phyloP scores from a whole-genome alignment of 2,329 filamentous ascomycete species.

The Blastomyces gilchristii region DNA sequence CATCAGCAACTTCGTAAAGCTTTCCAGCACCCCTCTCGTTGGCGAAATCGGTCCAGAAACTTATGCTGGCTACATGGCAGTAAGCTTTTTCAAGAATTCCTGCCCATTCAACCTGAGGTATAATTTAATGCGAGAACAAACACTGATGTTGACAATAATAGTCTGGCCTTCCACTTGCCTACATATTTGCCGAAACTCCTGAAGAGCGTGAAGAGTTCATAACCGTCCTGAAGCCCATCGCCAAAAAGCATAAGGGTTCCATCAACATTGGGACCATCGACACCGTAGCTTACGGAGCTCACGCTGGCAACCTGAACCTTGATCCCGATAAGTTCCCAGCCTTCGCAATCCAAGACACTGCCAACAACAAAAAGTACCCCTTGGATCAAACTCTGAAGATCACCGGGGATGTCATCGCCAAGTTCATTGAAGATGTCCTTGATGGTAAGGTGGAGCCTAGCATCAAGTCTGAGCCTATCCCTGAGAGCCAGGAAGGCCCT shows the following conservation, averaged over 20 bases:
- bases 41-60: constrained; percentile 96
- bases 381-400: constrained; percentile 77
- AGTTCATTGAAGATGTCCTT: constrained; percentile 77
- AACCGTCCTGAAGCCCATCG: constrained; percentile 70
- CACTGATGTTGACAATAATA: constrained; percentile 21
- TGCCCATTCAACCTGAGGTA: too few species aligned
- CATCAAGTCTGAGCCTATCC: constrained; percentile 97
- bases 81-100: constrained; percentile 29
- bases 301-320: constrained; percentile 94
- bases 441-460: constrained; percentile 85
- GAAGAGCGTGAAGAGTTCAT: constrained; percentile 79
- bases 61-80: constrained; percentile 86
- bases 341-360: constrained; percentile 92
- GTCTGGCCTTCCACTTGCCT: constrained; percentile 83
- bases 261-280: constrained; percentile 99
- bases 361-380: constrained; percentile 96
- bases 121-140: background rate
- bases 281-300: constrained; percentile 83
- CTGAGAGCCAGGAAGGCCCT: constrained; percentile 82
- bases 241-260: constrained; percentile 82
- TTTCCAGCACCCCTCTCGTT: constrained; percentile 75
- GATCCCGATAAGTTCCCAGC: constrained; percentile 90
- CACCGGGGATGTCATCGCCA: constrained; percentile 58
- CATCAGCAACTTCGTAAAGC: constrained; percentile 75
- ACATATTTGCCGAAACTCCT: constrained; percentile 88